phyloP scores from a whole-genome alignment of 345 rosid species.

The Sapria himalayana region DNA sequence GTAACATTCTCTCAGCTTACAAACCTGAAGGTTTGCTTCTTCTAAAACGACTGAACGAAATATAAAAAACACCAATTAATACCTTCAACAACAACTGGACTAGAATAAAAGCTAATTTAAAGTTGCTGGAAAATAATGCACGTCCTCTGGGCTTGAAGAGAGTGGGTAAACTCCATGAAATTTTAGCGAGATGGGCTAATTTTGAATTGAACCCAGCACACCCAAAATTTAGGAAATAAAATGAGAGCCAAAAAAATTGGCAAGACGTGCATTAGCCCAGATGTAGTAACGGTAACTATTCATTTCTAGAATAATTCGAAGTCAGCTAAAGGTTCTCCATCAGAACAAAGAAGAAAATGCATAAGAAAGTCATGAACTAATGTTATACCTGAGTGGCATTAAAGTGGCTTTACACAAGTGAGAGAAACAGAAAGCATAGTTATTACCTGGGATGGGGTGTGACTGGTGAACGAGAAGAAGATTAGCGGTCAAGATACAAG shows the following conservation, averaged over 20 bases:
- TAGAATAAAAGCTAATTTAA: background rate
- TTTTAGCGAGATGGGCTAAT: background rate
- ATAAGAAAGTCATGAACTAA: too few relatives aligned
- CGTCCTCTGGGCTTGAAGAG: too few relatives aligned
- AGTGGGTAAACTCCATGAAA: background rate
- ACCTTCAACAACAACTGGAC: background rate
- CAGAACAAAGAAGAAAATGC: background rate
- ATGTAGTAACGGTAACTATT: too few relatives aligned
- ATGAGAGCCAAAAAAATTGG: background rate
- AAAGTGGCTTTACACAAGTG: too few relatives aligned
- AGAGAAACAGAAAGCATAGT: background rate
- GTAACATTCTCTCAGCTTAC: constrained; percentile 34
- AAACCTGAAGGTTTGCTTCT: constrained; percentile 39
- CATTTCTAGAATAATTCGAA: too few relatives aligned
- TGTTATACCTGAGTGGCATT: too few relatives aligned
- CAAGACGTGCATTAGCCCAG: too few relatives aligned
- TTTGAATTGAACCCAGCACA: background rate
- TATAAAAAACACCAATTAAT: background rate
- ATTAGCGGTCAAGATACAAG: constrained; percentile 48
- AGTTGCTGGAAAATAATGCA: too few relatives aligned
- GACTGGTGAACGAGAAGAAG: constrained; percentile 82
- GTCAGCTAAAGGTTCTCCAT: too few relatives aligned
- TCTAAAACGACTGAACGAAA: constrained; percentile 42
- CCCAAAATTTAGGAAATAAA: background rate
- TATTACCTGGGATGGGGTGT: constrained; percentile 56